Evolutionary conservation across 2,329 filamentous ascomycete genomes (phyloP).

Genomic region (Didymosphaeria variabile): DNA sequence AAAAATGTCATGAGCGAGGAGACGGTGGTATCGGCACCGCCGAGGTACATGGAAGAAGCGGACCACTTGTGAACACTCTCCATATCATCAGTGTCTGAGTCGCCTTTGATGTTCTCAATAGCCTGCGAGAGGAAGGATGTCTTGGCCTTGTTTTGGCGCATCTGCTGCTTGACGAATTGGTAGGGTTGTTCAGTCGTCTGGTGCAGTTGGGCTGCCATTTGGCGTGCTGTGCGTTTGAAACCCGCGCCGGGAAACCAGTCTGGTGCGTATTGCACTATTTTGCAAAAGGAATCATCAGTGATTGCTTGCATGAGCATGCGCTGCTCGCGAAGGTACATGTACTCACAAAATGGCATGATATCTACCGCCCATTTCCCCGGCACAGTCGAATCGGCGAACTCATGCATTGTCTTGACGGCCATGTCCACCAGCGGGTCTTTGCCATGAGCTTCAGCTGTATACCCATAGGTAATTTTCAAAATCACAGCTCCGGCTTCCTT

Average conservation of each 20-base stretch:
- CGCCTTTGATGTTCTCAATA: conserved; percentile 37
- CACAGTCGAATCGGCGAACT: conserved; percentile 53
- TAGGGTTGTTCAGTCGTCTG: conserved; percentile 50
- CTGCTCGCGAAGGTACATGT: background rate
- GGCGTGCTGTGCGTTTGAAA: conserved; percentile 52
- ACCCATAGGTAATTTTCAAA: conserved; percentile 51
- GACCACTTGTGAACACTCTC: conserved; percentile 51
- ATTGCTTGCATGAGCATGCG: background rate
- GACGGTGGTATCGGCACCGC: conserved; percentile 57
- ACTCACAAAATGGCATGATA: conserved; percentile 53
- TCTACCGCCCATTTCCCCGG: conserved; percentile 59
- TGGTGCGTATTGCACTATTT: conserved; percentile 50
- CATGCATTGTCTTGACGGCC: conserved; percentile 49
- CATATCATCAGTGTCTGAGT: conserved; percentile 35
- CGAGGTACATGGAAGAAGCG: conserved; percentile 53
- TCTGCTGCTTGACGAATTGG: conserved; percentile 51
- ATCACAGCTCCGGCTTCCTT: conserved; percentile 41
- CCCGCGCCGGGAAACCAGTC: conserved; percentile 57
- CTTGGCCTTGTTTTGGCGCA: conserved; percentile 32
- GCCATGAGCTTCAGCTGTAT: conserved; percentile 52
- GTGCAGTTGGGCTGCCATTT: conserved; percentile 34
- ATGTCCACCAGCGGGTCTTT: conserved; percentile 57
- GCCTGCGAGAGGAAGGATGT: conserved; percentile 52
- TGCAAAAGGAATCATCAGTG: conserved; percentile 12
- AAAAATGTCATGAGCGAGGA: conserved; percentile 56